A percentile compares a stretch with the other conserved stretches of the same genome.
phyloP scores from a whole-genome alignment of 208 protist genomes.

The Leishmania braziliensis region DNA sequence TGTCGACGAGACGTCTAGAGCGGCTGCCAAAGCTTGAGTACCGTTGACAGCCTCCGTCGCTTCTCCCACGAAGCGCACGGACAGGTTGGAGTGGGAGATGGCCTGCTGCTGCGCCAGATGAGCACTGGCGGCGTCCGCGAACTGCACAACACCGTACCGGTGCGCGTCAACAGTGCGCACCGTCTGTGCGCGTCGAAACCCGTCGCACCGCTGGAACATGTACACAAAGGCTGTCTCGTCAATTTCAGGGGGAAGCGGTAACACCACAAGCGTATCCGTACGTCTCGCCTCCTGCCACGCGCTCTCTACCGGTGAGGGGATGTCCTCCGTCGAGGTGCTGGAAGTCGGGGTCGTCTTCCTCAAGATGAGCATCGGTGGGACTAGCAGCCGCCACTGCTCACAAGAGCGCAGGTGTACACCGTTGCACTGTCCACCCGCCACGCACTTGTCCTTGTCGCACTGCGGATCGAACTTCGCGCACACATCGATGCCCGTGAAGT shows the following conservation, averaged over 20 bases:
- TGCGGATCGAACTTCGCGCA: slow-evolving; percentile 18
- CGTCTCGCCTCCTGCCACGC: slow-evolving; percentile 20
- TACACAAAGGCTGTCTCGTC: slow-evolving; percentile 33
- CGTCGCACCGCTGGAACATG: slow-evolving; percentile 33
- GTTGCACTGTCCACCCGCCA: slow-evolving; percentile 22
- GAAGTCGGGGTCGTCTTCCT: neutral
- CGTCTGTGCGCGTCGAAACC: slow-evolving; percentile 34
- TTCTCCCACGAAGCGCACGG: slow-evolving; percentile 15
- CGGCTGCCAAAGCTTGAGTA: neutral
- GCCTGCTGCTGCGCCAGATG: slow-evolving; percentile 25
- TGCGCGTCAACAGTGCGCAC: slow-evolving; percentile 22
- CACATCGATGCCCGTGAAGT: slow-evolving; percentile 25
- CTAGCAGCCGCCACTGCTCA: slow-evolving; percentile 33
- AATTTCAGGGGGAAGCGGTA: slow-evolving; percentile 24
- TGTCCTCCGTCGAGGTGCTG: neutral
- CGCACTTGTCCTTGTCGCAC: slow-evolving; percentile 14
- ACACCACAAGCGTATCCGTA: slow-evolving; percentile 19
- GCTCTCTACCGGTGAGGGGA: slow-evolving; percentile 8
- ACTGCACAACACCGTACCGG: slow-evolving; percentile 39
- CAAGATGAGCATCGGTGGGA: slow-evolving; percentile 23
- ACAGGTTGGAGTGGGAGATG: neutral
- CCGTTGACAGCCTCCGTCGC: too few species aligned
- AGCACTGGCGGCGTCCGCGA: slow-evolving; percentile 14
- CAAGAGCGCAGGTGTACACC: slow-evolving; percentile 20
- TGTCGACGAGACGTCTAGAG: neutral